Conservation (phyloP, 2,329 filamentous ascomycete species). For the Ceratocystis cacaofunesta region DNA sequence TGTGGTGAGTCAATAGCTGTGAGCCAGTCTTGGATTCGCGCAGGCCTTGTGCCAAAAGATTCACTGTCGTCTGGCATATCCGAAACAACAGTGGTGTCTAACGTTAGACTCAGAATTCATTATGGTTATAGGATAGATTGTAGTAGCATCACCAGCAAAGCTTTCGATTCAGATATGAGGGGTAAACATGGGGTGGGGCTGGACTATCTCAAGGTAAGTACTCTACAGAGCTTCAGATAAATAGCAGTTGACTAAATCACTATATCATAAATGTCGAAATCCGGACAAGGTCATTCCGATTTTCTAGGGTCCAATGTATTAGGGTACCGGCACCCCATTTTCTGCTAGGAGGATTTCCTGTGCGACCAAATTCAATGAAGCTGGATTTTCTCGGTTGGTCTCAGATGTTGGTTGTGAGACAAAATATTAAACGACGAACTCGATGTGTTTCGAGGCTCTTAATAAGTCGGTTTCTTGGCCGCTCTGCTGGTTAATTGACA, state of each 20-base stretch:
- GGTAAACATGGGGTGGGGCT: background rate
- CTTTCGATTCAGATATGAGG: background rate
- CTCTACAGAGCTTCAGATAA: background rate
- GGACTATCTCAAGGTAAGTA: background rate
- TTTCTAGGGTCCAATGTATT: background rate
- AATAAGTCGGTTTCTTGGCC: background rate
- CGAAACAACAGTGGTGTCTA: background rate
- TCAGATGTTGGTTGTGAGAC: background rate
- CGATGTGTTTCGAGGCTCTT: background rate
- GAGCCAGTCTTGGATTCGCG: slow-evolving; percentile 14
- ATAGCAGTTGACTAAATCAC: too few relatives aligned
- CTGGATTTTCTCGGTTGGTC: slow-evolving; percentile 1
- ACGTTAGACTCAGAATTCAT: background rate
- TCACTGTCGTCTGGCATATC: slow-evolving; percentile 7
- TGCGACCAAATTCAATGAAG: background rate
- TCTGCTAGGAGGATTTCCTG: background rate
- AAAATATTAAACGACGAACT: slow-evolving; percentile 2
- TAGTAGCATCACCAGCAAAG: background rate
- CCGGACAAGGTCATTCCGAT: background rate
- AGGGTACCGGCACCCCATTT: background rate
- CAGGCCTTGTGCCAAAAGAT: slow-evolving; percentile 1
- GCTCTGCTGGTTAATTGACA: background rate
- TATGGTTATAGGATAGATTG: background rate
- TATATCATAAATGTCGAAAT: too few relatives aligned
- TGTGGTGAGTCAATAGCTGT: background rate